Base-by-base conservation (phyloP, 805 yeast species). In the Starmerella riodocensis region DNA sequence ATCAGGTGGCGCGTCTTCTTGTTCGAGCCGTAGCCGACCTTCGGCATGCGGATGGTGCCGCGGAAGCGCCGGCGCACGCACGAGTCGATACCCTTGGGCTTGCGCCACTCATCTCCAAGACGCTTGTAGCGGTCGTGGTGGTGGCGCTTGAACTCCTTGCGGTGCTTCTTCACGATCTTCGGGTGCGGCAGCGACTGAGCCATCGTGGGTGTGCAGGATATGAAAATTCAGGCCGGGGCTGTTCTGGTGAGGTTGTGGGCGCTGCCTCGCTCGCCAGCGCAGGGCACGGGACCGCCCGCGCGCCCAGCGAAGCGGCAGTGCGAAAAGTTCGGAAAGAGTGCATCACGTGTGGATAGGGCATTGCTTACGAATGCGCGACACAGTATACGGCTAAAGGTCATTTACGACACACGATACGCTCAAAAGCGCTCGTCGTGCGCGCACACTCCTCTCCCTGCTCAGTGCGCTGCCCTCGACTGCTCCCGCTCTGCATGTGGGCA, bases 1-100 rank as follows among this genome's bases (percentile, higher is more conserved):
- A 73, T 70, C 74, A 91, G 65, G 78, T 78, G 83, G 71, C 79
- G 84, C 66, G 98, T 91, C 78, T 80, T 85, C 76, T 84, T 91
- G 94, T 91, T 85, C 60, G 97, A 85, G 73, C 98, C 96, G 77
- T 83, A 91, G 77, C 99, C 99, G 63, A 91, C 86, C 76, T 81
- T 86, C 76, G 99, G 99, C 77, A 88, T 93, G 62, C 86, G 75
- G 66, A 91, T 83, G 72, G 88, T 80, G 66, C 98, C 98, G 79
- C 96, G 84, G 94, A 91, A 91, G 51, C 68, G 62, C 78, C 98
- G 88, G 78, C 99, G 91, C 68, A 93, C 96, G 74, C 84, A 77
- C 59, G 97, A 86, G 77, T 91, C 99, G 67, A 91, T 91, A 91
- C 99, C 99, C 83, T 91, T 91, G 74, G 93, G 99, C 76, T 91